phyloP scores from a whole-genome alignment of 1,284 basidiomycete species.

The Sporisorium graminicola region DNA sequence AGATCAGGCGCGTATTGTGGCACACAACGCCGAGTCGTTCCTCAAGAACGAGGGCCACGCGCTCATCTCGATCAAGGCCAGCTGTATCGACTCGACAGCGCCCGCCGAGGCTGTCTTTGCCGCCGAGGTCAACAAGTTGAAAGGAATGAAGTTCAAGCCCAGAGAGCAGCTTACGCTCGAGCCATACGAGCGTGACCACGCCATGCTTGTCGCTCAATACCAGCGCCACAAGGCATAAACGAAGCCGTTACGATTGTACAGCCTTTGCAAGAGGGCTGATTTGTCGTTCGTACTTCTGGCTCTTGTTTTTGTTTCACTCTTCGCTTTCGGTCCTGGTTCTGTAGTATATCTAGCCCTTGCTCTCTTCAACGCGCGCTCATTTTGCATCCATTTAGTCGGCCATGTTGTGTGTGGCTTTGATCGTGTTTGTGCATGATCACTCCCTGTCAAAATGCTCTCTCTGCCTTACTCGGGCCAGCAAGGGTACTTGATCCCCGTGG shows the following conservation, averaged over 20 bases:
- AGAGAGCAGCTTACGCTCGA: conserved; percentile 86
- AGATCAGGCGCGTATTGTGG: conserved; percentile 87
- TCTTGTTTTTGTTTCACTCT: conserved; percentile 10
- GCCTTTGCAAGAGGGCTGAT: not conserved
- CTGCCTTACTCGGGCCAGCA: not conserved
- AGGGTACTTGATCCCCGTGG: not conserved
- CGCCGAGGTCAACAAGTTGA: conserved; percentile 86
- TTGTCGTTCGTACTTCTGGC: not conserved
- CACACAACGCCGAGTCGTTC: conserved; percentile 94
- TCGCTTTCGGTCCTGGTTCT: conserved; percentile 41
- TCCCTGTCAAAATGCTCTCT: not conserved
- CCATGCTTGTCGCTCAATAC: conserved; percentile 68
- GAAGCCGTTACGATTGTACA: not conserved
- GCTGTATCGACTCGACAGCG: conserved; percentile 96
- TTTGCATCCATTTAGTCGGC: no score
- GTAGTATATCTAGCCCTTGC: conserved; percentile 51
- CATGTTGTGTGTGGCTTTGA: not conserved
- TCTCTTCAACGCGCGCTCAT: conserved; percentile 38
- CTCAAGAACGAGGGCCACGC: conserved; percentile 92
- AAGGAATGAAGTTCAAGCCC: conserved; percentile 75
- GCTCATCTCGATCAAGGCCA: conserved; percentile 99
- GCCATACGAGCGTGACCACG: conserved; percentile 70
- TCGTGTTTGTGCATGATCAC: not conserved
- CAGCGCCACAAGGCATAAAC: conserved; percentile 60
- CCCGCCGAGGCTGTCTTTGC: conserved; percentile 92